Evolutionary conservation across 768 basidiomycete genomes (phyloP), one percentile per base, ranked within the genome.

Genomic region (Stropharia rugosoannulata): DNA sequence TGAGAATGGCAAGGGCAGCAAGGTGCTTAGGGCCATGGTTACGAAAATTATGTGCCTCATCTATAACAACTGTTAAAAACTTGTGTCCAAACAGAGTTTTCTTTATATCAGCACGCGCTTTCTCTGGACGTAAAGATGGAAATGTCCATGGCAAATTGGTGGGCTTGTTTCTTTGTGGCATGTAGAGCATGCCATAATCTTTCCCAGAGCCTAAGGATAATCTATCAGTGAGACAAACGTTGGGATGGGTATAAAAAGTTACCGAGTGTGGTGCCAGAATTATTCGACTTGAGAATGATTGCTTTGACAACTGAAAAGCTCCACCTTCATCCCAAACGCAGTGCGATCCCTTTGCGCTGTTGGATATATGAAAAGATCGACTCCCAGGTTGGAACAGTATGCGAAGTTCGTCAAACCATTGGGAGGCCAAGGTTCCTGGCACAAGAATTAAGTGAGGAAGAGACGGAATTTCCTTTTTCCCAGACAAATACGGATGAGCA

Each of bases 341-440:
- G 50, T 29, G 4, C 49, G 38, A 4, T 57, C 37, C 1, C 11
- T 32, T 18, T 57, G 19, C 2, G 36, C 42, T 0, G 57, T 54
- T 3, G 55, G 55, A 18, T 73, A 72, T 27, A 64, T 15, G 13
- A 72, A 53, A 3, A 73, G 62, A 22, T 70, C 68, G 13, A 70
- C 53, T 1, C 1, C 56, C 38, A 0, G 61, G 62, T 0, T 48
- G 48, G 10, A 64, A 55, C 13, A 61, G 36, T 1, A 44, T 56
- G n/a, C 65, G 59, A 1, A 67, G 18, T 41, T 68, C 67, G 1
- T 40, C 44, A 10, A 54, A 12, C 68, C 70, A 71, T 40, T 71
- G 70, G 0, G 9, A 46, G 0, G 62, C 13, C 5, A 71, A 49
- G 0, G 66, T 68, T 1, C 64, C 64, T 4, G 68, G 68, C 5